These are phyloP conservation scores for Rhododendron williamsianum DNA, from an alignment of 148 eudicot species.

Conservation along the genomic window DNA sequence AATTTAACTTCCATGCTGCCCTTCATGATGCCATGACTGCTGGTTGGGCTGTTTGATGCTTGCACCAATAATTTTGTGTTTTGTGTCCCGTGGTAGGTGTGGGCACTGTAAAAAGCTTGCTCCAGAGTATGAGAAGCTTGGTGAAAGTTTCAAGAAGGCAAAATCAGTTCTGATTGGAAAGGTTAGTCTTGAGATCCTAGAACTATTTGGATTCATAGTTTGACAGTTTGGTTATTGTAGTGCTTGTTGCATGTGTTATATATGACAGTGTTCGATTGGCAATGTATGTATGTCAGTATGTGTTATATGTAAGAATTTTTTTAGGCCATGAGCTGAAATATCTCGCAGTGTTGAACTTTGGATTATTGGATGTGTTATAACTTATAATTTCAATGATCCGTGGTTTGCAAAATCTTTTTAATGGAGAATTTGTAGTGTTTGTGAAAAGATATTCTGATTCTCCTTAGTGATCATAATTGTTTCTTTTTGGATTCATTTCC, in stretches of 20 bases:
- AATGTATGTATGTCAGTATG: no score
- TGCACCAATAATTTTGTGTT: background rate
- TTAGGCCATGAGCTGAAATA: background rate
- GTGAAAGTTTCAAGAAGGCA: slow-evolving; percentile 88
- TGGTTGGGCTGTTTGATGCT: background rate
- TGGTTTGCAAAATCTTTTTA: background rate
- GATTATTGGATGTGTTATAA: background rate
- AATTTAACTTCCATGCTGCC: background rate
- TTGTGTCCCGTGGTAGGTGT: slow-evolving; percentile 48
- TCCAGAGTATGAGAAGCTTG: slow-evolving; percentile 92
- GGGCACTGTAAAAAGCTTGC: slow-evolving; percentile 98
- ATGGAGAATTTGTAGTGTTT: background rate
- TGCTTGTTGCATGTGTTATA: background rate
- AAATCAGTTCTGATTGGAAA: slow-evolving; percentile 89
- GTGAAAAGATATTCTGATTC: background rate
- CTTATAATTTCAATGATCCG: background rate
- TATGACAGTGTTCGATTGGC: no score
- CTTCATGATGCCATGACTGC: background rate
- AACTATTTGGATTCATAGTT: background rate
- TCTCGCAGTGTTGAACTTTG: background rate
- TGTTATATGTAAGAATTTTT: no score
- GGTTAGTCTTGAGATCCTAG: slow-evolving; percentile 38
- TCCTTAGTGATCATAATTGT: background rate
- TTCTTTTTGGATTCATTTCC: background rate
- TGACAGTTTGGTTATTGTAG: background rate